Evolutionary conservation across 805 yeast species (phyloP).

Genomic region (Ogataea glucozyma): DNA sequence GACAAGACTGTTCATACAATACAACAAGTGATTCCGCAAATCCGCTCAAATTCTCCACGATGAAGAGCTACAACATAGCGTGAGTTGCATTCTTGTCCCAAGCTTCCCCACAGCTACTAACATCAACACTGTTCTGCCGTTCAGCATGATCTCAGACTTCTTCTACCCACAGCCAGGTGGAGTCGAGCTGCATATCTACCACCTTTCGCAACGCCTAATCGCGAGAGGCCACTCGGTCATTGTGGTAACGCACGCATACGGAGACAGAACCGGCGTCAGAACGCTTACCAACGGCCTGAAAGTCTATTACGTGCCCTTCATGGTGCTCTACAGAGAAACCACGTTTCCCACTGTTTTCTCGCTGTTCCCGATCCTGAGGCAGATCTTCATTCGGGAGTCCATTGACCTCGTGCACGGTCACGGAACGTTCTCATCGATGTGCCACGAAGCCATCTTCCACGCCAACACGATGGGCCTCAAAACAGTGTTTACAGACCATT

Average conservation of each 20-base stretch:
- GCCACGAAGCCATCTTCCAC: slow-evolving; percentile 91
- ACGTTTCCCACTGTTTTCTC: slow-evolving; percentile 89
- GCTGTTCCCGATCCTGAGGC: slow-evolving; percentile 80
- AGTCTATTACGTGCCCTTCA: slow-evolving; percentile 85
- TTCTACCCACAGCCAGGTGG: slow-evolving; percentile 99
- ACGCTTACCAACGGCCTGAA: slow-evolving; percentile 86
- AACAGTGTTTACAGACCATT: slow-evolving; percentile 94
- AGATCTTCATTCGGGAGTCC: slow-evolving; percentile 80
- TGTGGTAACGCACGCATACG: slow-evolving; percentile 87
- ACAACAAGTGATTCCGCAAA: too few species aligned
- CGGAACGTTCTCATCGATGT: slow-evolving; percentile 81
- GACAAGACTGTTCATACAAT: slow-evolving; percentile 7
- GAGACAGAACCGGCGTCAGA: slow-evolving; percentile 78
- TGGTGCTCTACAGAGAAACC: slow-evolving; percentile 77
- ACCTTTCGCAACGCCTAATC: slow-evolving; percentile 79
- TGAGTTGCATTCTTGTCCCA: slow-evolving; percentile 17
- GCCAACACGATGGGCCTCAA: slow-evolving; percentile 89
- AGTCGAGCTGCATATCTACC: slow-evolving; percentile 92
- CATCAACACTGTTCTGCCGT: slow-evolving; percentile 1
- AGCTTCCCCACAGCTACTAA: neutral
- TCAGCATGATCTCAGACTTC: slow-evolving; percentile 85
- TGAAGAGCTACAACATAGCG: slow-evolving; percentile 34
- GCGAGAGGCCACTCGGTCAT: slow-evolving; percentile 82
- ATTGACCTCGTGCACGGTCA: slow-evolving; percentile 95
- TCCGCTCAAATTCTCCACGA: slow-evolving; percentile 3